Base-by-base conservation (phyloP, 495 filamentous ascomycete genomes). In the Neurospora sp. region DNA sequence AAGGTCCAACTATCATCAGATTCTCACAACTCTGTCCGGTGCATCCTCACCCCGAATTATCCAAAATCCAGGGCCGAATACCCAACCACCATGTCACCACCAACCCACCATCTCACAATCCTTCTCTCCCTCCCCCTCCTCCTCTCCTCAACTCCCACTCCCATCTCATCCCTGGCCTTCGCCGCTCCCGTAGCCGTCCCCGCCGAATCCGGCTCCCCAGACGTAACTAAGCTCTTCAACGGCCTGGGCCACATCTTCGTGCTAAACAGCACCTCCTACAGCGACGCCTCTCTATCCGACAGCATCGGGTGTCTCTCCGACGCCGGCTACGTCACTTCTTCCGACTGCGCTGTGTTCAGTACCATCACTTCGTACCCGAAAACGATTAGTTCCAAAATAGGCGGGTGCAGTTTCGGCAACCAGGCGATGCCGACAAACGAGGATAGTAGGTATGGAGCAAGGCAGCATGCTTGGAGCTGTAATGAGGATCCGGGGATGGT, bases 271-370 rank as follows among this genome's bases (percentile, higher is more conserved):
- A 76, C 46, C 39, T 44, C 69, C 73, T 69, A 73, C 69, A 8
- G 3, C 5, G 44, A 69, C 16, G 76, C 77, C 0, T 69, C 70
- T 2, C 71, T 74, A 4, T 42, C 39, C 14, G 70, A 81, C 69
- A 74, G 70, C 35, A 77, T 83, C 75, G 81, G 82, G 20, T 83
- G 82, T 71, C 72, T 83, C 7, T 73, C 81, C 75, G 76, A 54
- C 23, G 54, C 39, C 2, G 79, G 82, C 39, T 40, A 59, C 66
- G 46, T 82, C 8, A 75, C 79, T 9, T 12, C 44, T 2, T 38
- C 70, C 41, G 72, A 80, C 72, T 83, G 82, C 77, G 82, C 79
- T 7, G 78, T 77, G 6, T 83, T 82, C 72, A 78, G 76, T 1
- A 71, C 44, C 41, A 12, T 71, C 40, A 73, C 75, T 18, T 42